Conservation (phyloP, 495 filamentous ascomycete genomes). For the Annulohypoxylon stygium region DNA sequence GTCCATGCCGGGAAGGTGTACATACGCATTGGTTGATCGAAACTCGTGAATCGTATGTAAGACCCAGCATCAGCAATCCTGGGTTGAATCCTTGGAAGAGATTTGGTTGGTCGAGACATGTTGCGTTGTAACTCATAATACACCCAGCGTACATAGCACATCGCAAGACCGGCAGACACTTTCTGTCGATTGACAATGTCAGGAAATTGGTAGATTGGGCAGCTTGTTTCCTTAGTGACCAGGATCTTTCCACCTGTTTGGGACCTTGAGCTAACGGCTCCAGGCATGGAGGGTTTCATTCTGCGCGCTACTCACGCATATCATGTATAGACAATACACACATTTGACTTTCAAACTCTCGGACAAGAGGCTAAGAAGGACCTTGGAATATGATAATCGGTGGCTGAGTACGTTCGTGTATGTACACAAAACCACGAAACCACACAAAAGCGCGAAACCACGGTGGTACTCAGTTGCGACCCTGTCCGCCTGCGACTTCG, state of each 20-base stretch:
- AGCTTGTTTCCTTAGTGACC: constrained; percentile 37
- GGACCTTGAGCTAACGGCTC: constrained; percentile 43
- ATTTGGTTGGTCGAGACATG: constrained; percentile 44
- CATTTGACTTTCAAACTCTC: constrained; percentile 25
- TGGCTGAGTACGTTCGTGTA: constrained; percentile 37
- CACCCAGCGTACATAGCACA: constrained; percentile 21
- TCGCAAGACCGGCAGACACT: constrained; percentile 40
- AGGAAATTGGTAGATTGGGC: constrained; percentile 38
- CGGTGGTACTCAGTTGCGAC: constrained; percentile 37
- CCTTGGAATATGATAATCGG: constrained; percentile 40
- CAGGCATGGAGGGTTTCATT: constrained; percentile 49
- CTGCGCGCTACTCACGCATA: constrained; percentile 36
- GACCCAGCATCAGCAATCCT: constrained; percentile 40
- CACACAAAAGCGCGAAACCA: not conserved
- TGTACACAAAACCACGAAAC: constrained; percentile 3
- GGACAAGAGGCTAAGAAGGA: constrained; percentile 45
- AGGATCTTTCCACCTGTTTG: constrained; percentile 43
- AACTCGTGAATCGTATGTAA: constrained; percentile 38
- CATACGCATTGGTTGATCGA: constrained; percentile 36
- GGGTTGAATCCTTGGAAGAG: constrained; percentile 35
- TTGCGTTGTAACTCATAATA: constrained; percentile 40
- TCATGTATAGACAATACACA: not conserved
- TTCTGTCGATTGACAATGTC: constrained; percentile 29
- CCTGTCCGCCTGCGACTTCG: constrained; percentile 7
- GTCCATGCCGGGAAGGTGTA: constrained; percentile 33